Evolutionary conservation across 2,329 filamentous ascomycete genomes (phyloP), one percentile per base, ranked within the genome.

Genomic region (Pyrenochaeta sp.): DNA sequence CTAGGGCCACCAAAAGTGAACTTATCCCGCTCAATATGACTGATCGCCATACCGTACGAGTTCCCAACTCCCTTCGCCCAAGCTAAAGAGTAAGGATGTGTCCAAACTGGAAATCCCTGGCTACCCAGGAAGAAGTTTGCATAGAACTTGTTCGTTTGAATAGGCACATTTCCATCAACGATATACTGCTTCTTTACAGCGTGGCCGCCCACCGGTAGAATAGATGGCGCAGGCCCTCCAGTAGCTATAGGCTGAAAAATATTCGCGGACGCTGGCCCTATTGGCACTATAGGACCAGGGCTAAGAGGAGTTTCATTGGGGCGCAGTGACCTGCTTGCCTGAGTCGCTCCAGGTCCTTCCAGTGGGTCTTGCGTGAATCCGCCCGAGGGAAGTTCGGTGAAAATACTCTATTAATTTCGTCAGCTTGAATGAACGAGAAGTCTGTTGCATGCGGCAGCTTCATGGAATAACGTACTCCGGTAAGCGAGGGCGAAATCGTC

Each of bases 31-130:
- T 94, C 89, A 4, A 89, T 83, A 67, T 97, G 93, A 10, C 89
- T 89, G 46, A 96, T 83, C 0, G 86, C 80, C 76, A 98, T 82
- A 30, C 94, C 94, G 82, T 86, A 96, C 71, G 89, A 92, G 42
- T 80, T 77, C 3, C 87, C 82, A 83, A 75, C 58, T 71, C 82
- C 79, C 41, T 78, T 78, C 1, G 72, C 66, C 79, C 79, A 82
- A 1, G 65, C 51, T 1, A 83, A 59, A 1, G 77, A 77, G 60
- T 81, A 82, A 4, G 80, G 94, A 68, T 92, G 89, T 0, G 90
- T 88, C 77, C 89, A 97, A 0, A 87, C 83, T 0, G 88, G 82
- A 4, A 83, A 83, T 2, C 79, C 84, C 73, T 96, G 92, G 40
- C 81, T 82, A 4, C 87, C 90, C 0, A 97, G 81, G 73, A 92